Conservation (phyloP, 75 land plant species). For the Sequoiadendron giganteum region DNA sequence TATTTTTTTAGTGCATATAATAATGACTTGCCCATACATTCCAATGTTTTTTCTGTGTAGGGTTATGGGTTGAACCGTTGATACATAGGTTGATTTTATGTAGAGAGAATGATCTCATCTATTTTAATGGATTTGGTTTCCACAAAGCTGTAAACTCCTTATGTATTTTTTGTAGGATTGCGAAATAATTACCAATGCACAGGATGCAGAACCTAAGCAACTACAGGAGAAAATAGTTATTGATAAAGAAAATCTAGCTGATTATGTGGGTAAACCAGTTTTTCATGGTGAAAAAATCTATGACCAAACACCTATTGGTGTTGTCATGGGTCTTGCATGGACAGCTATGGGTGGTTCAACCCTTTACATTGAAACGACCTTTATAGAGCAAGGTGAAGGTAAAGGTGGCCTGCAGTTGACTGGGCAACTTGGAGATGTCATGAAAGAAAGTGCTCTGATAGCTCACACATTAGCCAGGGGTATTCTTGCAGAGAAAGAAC, state of each 20-base stretch:
- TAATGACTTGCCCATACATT: not conserved
- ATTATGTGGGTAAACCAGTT: slow-evolving; percentile 93
- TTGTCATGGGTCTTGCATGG: slow-evolving; percentile 99
- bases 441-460: slow-evolving; percentile 98
- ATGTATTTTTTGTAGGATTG: slow-evolving; percentile 23
- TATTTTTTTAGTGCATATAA: not conserved
- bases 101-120: not conserved
- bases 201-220: slow-evolving; percentile 36
- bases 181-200: slow-evolving; percentile 8
- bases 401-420: slow-evolving; percentile 85
- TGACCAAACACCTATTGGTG: slow-evolving; percentile 92
- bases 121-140: not conserved
- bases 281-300: slow-evolving; percentile 94
- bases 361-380: slow-evolving; percentile 85
- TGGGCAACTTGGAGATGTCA: slow-evolving; percentile 98
- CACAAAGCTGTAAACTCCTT: not conserved
- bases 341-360: slow-evolving; percentile 99
- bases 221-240: slow-evolving; percentile 60
- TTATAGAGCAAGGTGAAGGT: slow-evolving; percentile 85
- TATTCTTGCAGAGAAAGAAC: slow-evolving; percentile 75
- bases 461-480: slow-evolving; percentile 87
- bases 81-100: not conserved
- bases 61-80: not conserved
- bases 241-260: slow-evolving; percentile 67
- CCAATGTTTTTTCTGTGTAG: not conserved